Evolutionary conservation across 306 rosid species (phyloP).

Genomic region (Acacia acuminata): DNA sequence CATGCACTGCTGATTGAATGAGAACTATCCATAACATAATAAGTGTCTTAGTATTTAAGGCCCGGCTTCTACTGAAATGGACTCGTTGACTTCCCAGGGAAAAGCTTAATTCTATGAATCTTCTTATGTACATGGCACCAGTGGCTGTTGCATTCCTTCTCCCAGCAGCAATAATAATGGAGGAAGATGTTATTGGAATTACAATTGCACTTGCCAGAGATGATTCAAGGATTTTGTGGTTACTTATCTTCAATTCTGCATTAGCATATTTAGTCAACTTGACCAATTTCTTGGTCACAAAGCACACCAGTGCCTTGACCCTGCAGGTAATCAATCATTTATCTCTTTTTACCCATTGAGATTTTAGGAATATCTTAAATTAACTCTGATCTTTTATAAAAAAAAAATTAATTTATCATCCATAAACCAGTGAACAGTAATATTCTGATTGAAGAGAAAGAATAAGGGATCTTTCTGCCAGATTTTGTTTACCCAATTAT

Average conservation of each 20-base stretch:
- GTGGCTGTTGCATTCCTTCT: constrained; percentile 51
- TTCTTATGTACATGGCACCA: constrained; percentile 58
- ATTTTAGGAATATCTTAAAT: background rate
- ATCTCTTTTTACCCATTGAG: background rate
- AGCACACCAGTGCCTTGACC: constrained; percentile 55
- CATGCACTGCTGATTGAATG: constrained; percentile 9
- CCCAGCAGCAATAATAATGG: constrained; percentile 49
- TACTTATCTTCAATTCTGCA: constrained; percentile 45
- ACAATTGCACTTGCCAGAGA: constrained; percentile 48
- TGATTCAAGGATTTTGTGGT: constrained; percentile 43
- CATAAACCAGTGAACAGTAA: background rate
- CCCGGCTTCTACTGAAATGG: constrained; percentile 35
- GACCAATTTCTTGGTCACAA: constrained; percentile 69
- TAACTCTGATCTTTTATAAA: background rate
- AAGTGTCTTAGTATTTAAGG: constrained; percentile 23
- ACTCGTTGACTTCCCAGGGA: constrained; percentile 40
- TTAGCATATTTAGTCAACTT: constrained; percentile 53
- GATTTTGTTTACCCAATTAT: background rate
- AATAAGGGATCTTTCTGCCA: background rate
- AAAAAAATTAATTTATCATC: background rate
- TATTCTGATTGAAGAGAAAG: constrained; percentile 10
- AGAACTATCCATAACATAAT: background rate
- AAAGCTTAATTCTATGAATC: constrained; percentile 50
- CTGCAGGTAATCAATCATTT: constrained; percentile 41
- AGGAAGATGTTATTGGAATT: constrained; percentile 45